Conservation (phyloP, 768 basidiomycete species). For the Pulveroboletus ravenelii region DNA sequence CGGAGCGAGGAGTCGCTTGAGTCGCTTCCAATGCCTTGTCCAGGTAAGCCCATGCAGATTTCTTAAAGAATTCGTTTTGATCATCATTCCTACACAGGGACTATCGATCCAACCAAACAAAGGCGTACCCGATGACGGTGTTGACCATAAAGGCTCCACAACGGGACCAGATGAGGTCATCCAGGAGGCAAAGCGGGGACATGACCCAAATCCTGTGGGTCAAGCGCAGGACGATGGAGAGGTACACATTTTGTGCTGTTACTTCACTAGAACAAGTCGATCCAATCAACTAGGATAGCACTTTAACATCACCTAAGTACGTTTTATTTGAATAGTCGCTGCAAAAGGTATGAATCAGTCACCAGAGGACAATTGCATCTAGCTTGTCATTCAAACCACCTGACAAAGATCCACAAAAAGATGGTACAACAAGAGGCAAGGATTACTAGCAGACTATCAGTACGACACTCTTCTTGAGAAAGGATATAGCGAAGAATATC, state of each 20-base stretch:
- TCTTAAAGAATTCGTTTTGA: not conserved
- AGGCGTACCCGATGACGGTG: not conserved
- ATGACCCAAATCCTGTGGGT: not conserved
- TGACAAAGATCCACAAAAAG: conserved; percentile 1
- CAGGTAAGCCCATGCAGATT: conserved; percentile 5
- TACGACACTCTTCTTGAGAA: not conserved
- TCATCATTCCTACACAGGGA: conserved; percentile 4
- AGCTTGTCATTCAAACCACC: not conserved
- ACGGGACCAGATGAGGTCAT: not conserved
- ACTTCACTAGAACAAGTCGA: conserved; percentile 20
- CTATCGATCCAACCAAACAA: not conserved
- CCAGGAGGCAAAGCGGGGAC: not conserved
- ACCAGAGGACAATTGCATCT: not conserved
- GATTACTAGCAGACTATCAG: conserved; percentile 1
- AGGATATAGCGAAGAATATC: conserved; percentile 6
- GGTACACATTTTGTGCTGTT: conserved; percentile 23
- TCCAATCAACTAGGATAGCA: conserved; percentile 5
- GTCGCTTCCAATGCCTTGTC: conserved; percentile 13
- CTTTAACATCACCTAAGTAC: not conserved
- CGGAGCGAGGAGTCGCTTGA: conserved; percentile 1
- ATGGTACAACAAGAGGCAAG: conserved; percentile 13
- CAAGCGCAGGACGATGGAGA: conserved; percentile 16
- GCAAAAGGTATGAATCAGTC: not conserved
- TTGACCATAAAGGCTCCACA: not conserved
- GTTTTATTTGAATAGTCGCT: conserved; percentile 1